Conservation (phyloP, 257 asterid genomes). For the Rhazya stricta region DNA sequence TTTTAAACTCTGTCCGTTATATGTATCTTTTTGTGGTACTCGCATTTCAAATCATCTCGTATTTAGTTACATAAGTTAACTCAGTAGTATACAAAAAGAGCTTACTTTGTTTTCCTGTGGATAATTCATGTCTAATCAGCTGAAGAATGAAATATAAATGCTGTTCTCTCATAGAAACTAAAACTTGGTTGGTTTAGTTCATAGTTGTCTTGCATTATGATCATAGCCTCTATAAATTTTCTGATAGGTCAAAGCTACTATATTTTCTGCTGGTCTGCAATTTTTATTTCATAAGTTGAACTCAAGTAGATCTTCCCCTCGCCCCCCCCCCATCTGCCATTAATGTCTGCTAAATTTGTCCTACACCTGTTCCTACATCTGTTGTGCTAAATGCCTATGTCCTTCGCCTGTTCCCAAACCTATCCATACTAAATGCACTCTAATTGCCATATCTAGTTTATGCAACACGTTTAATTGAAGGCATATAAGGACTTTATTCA, state of each 20-base stretch:
- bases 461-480: neutral
- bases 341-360: too few species aligned
- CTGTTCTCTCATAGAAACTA: neutral
- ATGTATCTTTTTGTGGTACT: neutral
- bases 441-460: neutral
- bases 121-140: neutral
- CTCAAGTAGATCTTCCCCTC: too few species aligned
- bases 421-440: neutral
- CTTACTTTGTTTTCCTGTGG: neutral
- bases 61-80: neutral
- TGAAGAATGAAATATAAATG: neutral
- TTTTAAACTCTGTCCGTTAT: neutral
- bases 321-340: too few species aligned
- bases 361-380: too few species aligned
- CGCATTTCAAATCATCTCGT: neutral
- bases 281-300: neutral
- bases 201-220: neutral
- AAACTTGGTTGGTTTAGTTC: neutral
- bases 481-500: neutral
- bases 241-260: neutral
- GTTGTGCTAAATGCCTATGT: neutral
- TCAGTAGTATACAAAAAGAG: neutral
- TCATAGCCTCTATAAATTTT: neutral
- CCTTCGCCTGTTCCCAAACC: neutral
- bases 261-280: neutral